A percentile compares a stretch with the other conserved stretches of the same genome.
These are phyloP conservation scores for Linum lewisii DNA, from an alignment of 345 rosid genomes.

Conservation along the genomic window DNA sequence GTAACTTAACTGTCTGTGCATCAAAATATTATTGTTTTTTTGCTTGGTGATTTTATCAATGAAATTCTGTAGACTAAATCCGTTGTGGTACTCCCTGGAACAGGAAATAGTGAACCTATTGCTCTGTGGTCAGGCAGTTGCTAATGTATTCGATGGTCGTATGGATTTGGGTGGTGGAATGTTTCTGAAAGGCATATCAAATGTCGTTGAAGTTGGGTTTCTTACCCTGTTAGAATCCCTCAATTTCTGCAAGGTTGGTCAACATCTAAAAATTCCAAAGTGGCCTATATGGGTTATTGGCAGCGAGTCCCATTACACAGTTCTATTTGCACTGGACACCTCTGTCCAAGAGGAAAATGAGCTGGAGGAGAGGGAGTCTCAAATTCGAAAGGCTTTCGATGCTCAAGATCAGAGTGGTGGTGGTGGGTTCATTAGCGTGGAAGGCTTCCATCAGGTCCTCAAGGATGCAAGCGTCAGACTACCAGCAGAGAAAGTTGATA, in stretches of 20 bases:
- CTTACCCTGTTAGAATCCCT: constrained; percentile 93
- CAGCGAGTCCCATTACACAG: constrained; percentile 97
- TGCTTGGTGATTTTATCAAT: background rate
- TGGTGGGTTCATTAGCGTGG: constrained; percentile 93
- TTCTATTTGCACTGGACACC: constrained; percentile 78
- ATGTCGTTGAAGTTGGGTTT: constrained; percentile 85
- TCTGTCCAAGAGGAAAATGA: constrained; percentile 90
- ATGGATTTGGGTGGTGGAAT: constrained; percentile 98
- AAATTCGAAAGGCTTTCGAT: constrained; percentile 82
- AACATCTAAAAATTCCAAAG: constrained; percentile 73
- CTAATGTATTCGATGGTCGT: constrained; percentile 90
- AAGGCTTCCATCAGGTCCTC: constrained; percentile 85
- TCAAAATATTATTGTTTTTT: background rate
- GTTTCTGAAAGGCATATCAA: constrained; percentile 82
- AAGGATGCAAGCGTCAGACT: constrained; percentile 53
- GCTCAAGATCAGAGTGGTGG: constrained; percentile 98
- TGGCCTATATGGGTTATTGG: constrained; percentile 99
- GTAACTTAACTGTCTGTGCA: constrained; percentile 7
- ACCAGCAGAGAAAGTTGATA: constrained; percentile 57
- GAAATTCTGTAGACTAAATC: background rate
- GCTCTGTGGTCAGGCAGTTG: constrained; percentile 92
- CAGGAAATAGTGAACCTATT: constrained; percentile 95
- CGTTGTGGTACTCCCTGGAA: constrained; percentile 12
- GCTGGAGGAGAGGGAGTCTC: constrained; percentile 85
- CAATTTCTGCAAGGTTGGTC: constrained; percentile 93